Evolutionary conservation across 768 basidiomycete species (phyloP), one percentile per base, ranked within the genome.

Genomic region (Lepiota subincarnata): DNA sequence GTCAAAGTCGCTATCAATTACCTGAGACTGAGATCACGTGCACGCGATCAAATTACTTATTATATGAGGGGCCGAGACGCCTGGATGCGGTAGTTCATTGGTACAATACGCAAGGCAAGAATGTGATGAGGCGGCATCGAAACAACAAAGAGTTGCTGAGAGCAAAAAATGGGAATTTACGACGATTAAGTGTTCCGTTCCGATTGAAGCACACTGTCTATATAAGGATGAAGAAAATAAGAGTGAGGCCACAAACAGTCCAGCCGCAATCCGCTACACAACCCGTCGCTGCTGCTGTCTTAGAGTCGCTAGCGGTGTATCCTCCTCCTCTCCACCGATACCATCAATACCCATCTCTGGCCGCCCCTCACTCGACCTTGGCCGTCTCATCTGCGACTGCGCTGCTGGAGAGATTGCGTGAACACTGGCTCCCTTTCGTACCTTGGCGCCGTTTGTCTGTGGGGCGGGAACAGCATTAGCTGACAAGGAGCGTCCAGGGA

Each of bases 271-370:
- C 34, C 22, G 59, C 42, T 40, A 55, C 44, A 48, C 47, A 64
- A 75, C 68, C 64, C 76, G 75, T 62, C 83, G 75, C 60, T 80
- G 83, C 63, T 85, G 87, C 62, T 86, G 87, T 66, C 90, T 87
- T 76, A 83, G 90, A 52, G 89, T 67, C 16, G 90, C 88, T 44
- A 92, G 72, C 16, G 89, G 89, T 36, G 89, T 71, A 63, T 92
- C 89, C 64, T 92, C 89, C 62, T 91, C 89, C 62, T 89, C 87
- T 22, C 71, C 72, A 38, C 53, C 50, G 7, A 34, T 8, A 11
- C 50, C 46, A 34, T 31, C 38, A 36, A 12, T 14, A 37, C 44
- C 50, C 13, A 22, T 16, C 6, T 20, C 40, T 6, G 58, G 41
- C 26, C 60, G 69, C 16, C 63, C 69, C 45, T 61, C 64, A 18